These are phyloP conservation scores for Neopestalotiopsis sp. DNA, from an alignment of 2,329 filamentous ascomycete species.

Conservation along the genomic window DNA sequence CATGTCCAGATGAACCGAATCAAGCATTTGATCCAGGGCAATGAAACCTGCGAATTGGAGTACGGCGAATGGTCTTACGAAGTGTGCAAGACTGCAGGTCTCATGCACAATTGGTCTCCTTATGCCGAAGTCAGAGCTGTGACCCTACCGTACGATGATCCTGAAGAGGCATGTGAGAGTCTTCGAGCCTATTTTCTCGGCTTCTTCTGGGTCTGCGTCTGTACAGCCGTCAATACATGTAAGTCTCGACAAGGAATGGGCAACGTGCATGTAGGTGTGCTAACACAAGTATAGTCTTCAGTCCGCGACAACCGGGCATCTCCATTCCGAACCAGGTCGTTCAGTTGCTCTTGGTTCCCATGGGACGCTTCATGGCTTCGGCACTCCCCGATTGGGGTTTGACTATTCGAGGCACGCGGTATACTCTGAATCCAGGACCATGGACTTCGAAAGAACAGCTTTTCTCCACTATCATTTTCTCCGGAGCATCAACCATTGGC, in stretches of 20 bases:
- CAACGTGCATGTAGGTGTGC: slow-evolving; percentile 23
- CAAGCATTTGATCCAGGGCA: slow-evolving; percentile 29
- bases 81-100: slow-evolving; percentile 33
- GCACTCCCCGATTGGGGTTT: slow-evolving; percentile 41
- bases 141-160: slow-evolving; percentile 36
- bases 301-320: slow-evolving; percentile 47
- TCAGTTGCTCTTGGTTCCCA: slow-evolving; percentile 45
- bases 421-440: slow-evolving; percentile 60
- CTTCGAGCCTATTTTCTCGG: slow-evolving; percentile 35
- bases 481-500: slow-evolving; percentile 52
- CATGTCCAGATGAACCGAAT: slow-evolving; percentile 27
- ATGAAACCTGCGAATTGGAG: slow-evolving; percentile 33
- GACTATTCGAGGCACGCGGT: slow-evolving; percentile 46
- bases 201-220: slow-evolving; percentile 32
- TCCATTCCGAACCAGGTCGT: slow-evolving; percentile 45
- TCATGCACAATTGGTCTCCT: slow-evolving; percentile 42
- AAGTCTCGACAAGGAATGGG: neutral
- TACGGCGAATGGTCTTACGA: slow-evolving; percentile 35
- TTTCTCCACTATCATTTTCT: slow-evolving; percentile 64
- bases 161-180: slow-evolving; percentile 33
- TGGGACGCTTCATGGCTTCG: slow-evolving; percentile 41
- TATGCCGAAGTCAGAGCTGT: slow-evolving; percentile 51
- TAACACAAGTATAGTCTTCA: slow-evolving; percentile 42
- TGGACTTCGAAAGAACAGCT: slow-evolving; percentile 66
- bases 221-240: slow-evolving; percentile 20